Evolutionary conservation across 148 eudicot genomes (phyloP), one percentile per base, ranked within the genome.

Genomic region (Vaccinium darrowii): DNA sequence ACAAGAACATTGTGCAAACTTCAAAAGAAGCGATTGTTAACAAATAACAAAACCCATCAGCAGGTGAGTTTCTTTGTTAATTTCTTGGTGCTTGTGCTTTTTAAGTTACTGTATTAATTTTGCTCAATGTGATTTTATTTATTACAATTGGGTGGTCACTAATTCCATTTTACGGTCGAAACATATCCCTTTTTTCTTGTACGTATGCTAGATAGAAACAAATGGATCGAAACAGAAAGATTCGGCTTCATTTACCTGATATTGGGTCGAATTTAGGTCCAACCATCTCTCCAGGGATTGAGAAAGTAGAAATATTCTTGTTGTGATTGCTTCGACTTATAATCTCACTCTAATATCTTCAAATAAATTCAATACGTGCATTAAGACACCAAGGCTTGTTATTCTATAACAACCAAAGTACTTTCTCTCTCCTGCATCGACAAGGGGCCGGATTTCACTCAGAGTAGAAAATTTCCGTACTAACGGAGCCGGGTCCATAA

Each of bases 41-140:
- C 51, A n/a, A 23, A 23, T 33, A 33, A 33, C 43, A 11, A 12
- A 58, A 49, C 83, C 83, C 27, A 52, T 39, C 57, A 23, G 25
- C 57, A 65, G 63, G 83, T 81, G 52, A 63, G 83, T 65, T 12
- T 39, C n/a, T 39, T 5, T 15, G 78, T 74, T 18, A 65, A 65
- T 25, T 27, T 43, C 15, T 43, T 8, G 25, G 77, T 36, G 11
- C 11, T 73, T 73, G n/a, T 36, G 23, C 54, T 65, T 23, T 65
- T 65, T 52, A 43, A 43, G 12, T 52, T n/a, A n/a, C n/a, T n/a
- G n/a, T 52, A 52, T 12, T 10, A 23, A 9, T 11, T 67, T 69
- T 1, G 18, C 74, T 27, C 12, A 69, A 69, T 23, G 73, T 25
- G 39, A 43, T 43, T 65, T 8, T 23, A 3, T 65, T 65, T 65